Percentiles rank a stretch among this genome's conserved stretches.
Conservation (phyloP, 2,329 filamentous ascomycete species). For the Setomelanomma holmii region DNA sequence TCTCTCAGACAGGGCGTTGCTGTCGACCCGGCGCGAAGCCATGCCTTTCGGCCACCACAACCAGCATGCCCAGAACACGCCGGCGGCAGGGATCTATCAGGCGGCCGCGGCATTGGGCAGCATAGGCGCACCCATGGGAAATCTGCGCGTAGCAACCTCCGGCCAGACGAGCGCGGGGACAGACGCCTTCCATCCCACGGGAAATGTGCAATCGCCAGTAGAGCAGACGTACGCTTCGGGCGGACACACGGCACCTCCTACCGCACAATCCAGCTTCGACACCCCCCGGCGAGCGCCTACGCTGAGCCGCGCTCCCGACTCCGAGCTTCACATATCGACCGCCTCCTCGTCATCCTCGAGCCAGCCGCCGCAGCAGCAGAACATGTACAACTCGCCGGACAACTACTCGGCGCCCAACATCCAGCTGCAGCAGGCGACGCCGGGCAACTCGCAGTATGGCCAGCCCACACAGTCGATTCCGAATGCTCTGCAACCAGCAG, state of each 20-base stretch:
- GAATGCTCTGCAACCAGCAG: slow-evolving; percentile 67
- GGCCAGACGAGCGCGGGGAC: slow-evolving; percentile 53
- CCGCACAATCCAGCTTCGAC: slow-evolving; percentile 57
- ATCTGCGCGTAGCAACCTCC: slow-evolving; percentile 48
- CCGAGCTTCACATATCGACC: slow-evolving; percentile 61
- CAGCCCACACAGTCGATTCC: slow-evolving; percentile 30
- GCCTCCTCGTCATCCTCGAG: slow-evolving; percentile 45
- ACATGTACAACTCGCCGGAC: slow-evolving; percentile 59
- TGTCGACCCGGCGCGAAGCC: slow-evolving; percentile 22
- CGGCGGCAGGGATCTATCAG: slow-evolving; percentile 54
- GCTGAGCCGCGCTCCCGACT: slow-evolving; percentile 56
- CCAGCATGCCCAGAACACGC: slow-evolving; percentile 40
- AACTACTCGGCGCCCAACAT: slow-evolving; percentile 63
- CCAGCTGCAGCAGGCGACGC: slow-evolving; percentile 65
- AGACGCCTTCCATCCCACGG: slow-evolving; percentile 52
- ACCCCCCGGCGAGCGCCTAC: slow-evolving; percentile 56
- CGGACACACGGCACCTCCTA: slow-evolving; percentile 39
- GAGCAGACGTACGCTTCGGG: slow-evolving; percentile 10
- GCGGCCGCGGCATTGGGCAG: slow-evolving; percentile 56
- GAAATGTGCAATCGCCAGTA: slow-evolving; percentile 22
- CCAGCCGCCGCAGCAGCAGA: slow-evolving; percentile 38
- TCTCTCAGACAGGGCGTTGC: slow-evolving; percentile 7
- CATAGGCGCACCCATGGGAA: slow-evolving; percentile 54
- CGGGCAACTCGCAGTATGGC: slow-evolving; percentile 56
- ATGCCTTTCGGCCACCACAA: slow-evolving; percentile 51